Base-by-base conservation (phyloP, 441 rosid genomes). In the Lagerstroemia fauriei region DNA sequence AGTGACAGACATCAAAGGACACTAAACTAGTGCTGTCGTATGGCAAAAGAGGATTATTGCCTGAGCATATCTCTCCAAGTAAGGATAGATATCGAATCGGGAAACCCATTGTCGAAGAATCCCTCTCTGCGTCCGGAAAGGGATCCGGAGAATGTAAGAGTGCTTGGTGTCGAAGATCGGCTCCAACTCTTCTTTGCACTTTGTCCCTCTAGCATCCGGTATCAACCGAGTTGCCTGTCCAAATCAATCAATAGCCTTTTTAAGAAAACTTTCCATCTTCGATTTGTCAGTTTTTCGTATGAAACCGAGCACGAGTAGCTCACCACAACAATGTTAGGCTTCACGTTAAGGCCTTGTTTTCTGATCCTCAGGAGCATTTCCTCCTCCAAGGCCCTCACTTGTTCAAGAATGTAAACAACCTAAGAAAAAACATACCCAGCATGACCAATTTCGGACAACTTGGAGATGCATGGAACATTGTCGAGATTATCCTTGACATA, bases 401-500 rank as follows among this genome's bases (percentile, higher is more conserved):
- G 99, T 88, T 96, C 99, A 73, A 96, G 91, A 87, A 96, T 96
- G 91, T 96, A 96, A 81, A 95, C 99, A 77, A 96, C 94, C 99
- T 95, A 78, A 71, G 63, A 51, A 84, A 75, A 73, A 63, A 59
- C 71, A 41, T 63, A 11, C 1, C 72, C 3, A 12, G 2, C 56
- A 47, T 63, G 10, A 63, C 59, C 51, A 48, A 1, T 63, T 32
- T 12, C 20, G 34, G 51, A 20, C 46, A 24, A 53, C 14, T 5
- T 44, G 24, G 0, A 20, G 20, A 31, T n/a, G 22, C 13, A 61
- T 20, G 13, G 1, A 44, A 57, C 25, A 1, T 24, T 22, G 31
- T 46, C 1, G 76, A 20, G 14, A 75, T 29, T 22, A 5, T 41
- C 27, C 10, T 9, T 5, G 25, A 69, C 73, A 65, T 7, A 59